These are phyloP conservation scores for Thermothelomyces thermophilus DNA, from an alignment of 2,329 filamentous ascomycete genomes.

Conservation along the genomic window DNA sequence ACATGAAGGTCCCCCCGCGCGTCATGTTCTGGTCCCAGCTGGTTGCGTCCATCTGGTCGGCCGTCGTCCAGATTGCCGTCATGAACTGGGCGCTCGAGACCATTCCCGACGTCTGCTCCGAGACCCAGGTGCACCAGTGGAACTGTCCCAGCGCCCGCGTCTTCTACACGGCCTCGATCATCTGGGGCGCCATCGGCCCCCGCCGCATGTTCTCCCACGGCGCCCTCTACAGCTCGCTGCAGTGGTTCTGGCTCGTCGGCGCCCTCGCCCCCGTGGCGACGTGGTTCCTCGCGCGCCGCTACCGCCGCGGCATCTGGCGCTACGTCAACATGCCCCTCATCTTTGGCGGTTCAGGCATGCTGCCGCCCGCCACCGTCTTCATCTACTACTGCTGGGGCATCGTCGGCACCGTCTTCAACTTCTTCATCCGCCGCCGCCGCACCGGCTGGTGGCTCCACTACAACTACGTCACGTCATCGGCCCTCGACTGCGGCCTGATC, in stretches of 20 bases:
- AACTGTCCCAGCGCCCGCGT: constrained; percentile 49
- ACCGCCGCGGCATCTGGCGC: constrained; percentile 53
- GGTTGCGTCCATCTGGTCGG: constrained; percentile 54
- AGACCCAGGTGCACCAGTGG: constrained; percentile 48
- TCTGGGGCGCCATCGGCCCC: constrained; percentile 70
- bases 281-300: constrained; percentile 55
- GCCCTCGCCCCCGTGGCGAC: constrained; percentile 56
- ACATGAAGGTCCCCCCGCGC: constrained; percentile 60
- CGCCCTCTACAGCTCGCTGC: constrained; percentile 56
- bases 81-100: constrained; percentile 59
- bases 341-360: constrained; percentile 55
- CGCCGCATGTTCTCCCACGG: constrained; percentile 59
- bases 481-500: constrained; percentile 61
- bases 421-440: constrained; percentile 56
- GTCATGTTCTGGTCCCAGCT: constrained; percentile 56
- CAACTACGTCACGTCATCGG: constrained; percentile 69
- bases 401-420: constrained; percentile 63
- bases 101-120: constrained; percentile 56
- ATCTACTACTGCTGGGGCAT: constrained; percentile 66
- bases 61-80: constrained; percentile 55
- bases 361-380: constrained; percentile 64
- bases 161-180: constrained; percentile 62
- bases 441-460: constrained; percentile 72
- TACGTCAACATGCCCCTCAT: constrained; percentile 64
- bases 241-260: constrained; percentile 67